Percentiles rank a stretch among this genome's conserved stretches.
Conservation (phyloP, 441 rosid species). For the Pelargonium citronellum region DNA sequence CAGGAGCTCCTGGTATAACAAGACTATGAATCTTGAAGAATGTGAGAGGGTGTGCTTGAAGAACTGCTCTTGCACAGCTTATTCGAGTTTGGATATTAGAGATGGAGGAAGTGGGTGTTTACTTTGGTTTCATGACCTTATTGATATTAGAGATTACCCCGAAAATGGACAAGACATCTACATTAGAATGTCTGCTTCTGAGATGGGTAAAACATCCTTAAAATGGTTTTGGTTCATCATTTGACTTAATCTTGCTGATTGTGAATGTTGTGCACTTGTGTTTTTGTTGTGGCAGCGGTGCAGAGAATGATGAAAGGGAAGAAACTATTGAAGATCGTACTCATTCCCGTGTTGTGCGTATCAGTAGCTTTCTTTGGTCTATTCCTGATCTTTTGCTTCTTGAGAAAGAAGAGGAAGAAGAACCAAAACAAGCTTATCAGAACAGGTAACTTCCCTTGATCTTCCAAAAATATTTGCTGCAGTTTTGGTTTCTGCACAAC, state of each 20-base stretch:
- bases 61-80: slow-evolving; percentile 71
- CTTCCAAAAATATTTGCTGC: neutral
- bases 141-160: slow-evolving; percentile 47
- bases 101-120: slow-evolving; percentile 60
- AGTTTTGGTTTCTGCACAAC: no score
- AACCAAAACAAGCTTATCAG: neutral
- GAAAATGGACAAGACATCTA: slow-evolving; percentile 53
- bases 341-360: neutral
- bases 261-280: neutral
- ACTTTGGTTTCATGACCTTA: slow-evolving; percentile 49
- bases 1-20: slow-evolving; percentile 34
- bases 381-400: neutral
- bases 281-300: neutral
- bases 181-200: slow-evolving; percentile 49
- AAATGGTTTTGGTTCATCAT: neutral
- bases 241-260: neutral
- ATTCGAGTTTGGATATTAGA: slow-evolving; percentile 42
- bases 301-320: neutral
- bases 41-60: slow-evolving; percentile 45
- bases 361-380: neutral
- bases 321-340: neutral
- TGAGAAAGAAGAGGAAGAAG: neutral
- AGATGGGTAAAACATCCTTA: slow-evolving; percentile 31
- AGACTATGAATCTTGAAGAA: slow-evolving; percentile 35
- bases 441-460: neutral